phyloP scores from a whole-genome alignment of 2,329 filamentous ascomycete species.

The Hypocreales sp. region DNA sequence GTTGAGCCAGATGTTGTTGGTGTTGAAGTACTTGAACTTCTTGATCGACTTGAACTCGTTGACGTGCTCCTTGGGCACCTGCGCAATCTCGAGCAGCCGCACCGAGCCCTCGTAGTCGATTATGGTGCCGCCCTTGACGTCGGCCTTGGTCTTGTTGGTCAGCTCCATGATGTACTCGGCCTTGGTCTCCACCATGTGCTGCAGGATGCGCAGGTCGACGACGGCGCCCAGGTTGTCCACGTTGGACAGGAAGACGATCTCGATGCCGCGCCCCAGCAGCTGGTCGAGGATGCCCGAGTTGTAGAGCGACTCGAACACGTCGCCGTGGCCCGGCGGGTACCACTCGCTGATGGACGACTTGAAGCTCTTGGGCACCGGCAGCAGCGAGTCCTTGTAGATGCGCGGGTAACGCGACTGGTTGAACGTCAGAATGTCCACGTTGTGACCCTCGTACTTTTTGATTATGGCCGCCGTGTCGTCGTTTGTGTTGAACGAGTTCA shows the following conservation, averaged over 20 bases:
- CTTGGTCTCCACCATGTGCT: conserved; percentile 98
- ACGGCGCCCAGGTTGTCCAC: conserved; percentile 97
- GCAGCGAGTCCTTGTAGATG: conserved; percentile 94
- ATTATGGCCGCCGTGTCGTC: conserved; percentile 97
- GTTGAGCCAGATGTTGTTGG: conserved; percentile 99
- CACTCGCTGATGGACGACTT: conserved; percentile 86
- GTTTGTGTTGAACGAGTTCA: conserved; percentile 99
- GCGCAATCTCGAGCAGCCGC: conserved; percentile 92
- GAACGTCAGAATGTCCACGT: conserved; percentile 98
- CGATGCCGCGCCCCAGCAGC: conserved; percentile 86
- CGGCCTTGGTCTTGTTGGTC: conserved; percentile 99
- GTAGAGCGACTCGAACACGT: conserved; percentile 98
- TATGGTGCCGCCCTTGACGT: conserved; percentile 99
- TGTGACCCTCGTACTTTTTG: conserved; percentile 99
- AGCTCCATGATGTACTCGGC: conserved; percentile 99
- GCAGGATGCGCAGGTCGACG: conserved; percentile 91
- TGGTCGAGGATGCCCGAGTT: conserved; percentile 97
- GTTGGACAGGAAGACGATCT: conserved; percentile 98
- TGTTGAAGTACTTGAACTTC: conserved; percentile 99
- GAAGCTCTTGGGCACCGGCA: conserved; percentile 82
- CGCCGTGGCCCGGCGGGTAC: conserved; percentile 98
- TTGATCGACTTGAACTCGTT: conserved; percentile 99
- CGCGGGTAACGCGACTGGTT: conserved; percentile 98
- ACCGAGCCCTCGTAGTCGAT: conserved; percentile 98
- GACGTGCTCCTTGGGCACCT: conserved; percentile 98